A percentile compares a stretch with the other conserved stretches of the same genome.
Evolutionary conservation across 257 asterid species (phyloP).

Genomic region (Solanum dulcamara): DNA sequence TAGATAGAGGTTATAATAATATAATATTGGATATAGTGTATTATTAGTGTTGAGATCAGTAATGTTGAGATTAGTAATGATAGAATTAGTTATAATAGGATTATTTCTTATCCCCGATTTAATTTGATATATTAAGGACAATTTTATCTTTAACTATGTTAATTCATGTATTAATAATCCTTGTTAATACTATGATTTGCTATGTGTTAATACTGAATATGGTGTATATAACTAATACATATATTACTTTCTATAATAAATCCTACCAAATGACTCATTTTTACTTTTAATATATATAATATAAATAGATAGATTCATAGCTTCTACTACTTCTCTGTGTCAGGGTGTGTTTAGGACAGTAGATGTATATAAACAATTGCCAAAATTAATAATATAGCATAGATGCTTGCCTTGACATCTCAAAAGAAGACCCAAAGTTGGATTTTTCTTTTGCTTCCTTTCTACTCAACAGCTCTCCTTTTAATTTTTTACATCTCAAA

Average conservation of each 20-base stretch:
- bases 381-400: constrained; percentile 17
- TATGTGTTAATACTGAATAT: background rate
- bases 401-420: constrained; percentile 70
- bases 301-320: background rate
- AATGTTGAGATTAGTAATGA: too few species aligned
- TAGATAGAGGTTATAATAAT: background rate
- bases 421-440: constrained; percentile 10
- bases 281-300: too few species aligned
- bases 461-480: constrained; percentile 47
- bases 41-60: background rate
- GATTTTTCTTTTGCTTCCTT: constrained; percentile 60
- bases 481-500: background rate
- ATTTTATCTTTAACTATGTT: background rate
- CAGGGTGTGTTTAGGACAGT: constrained; percentile 1
- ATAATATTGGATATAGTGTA: background rate
- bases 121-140: background rate
- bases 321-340: background rate
- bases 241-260: too few species aligned
- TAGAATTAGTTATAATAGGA: background rate
- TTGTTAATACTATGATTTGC: background rate
- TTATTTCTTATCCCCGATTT: background rate
- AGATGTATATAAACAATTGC: background rate
- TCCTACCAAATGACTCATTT: too few species aligned
- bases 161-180: background rate
- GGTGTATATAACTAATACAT: too few species aligned